phyloP scores from a whole-genome alignment of 2,329 filamentous ascomycete species.

The Xylaria sp. region DNA sequence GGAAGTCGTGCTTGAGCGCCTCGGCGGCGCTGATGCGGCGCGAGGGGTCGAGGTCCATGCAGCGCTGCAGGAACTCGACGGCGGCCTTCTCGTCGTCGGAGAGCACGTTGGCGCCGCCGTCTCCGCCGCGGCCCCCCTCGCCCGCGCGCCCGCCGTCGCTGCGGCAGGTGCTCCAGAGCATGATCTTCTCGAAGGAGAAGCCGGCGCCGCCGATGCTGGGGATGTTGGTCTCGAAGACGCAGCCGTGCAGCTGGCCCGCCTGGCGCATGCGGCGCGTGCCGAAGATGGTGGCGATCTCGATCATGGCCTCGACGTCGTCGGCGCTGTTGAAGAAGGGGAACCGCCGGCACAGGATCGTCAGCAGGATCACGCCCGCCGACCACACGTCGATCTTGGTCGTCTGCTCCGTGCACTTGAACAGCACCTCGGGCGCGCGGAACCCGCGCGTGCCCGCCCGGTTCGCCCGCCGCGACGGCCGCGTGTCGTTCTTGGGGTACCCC shows the following conservation, averaged over 20 bases:
- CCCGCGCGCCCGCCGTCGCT: conserved; percentile 80
- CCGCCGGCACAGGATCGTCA: conserved; percentile 89
- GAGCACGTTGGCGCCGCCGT: conserved; percentile 54
- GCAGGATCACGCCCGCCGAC: conserved; percentile 93
- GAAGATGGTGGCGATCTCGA: conserved; percentile 96
- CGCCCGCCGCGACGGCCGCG: conserved; percentile 81
- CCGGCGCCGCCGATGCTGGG: conserved; percentile 86
- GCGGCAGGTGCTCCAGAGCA: conserved; percentile 90
- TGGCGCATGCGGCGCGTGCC: conserved; percentile 82
- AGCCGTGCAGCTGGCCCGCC: conserved; percentile 82
- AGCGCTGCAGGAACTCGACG: conserved; percentile 69
- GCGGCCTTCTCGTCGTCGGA: conserved; percentile 71
- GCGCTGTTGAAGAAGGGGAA: conserved; percentile 99
- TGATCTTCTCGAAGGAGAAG: conserved; percentile 88
- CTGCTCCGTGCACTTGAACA: conserved; percentile 96
- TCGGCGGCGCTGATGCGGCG: conserved; percentile 75
- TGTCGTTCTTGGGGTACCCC: conserved; percentile 88
- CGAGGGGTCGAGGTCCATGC: conserved; percentile 75
- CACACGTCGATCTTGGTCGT: conserved; percentile 94
- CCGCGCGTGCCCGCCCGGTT: conserved; percentile 94
- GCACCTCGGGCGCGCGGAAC: conserved; percentile 92
- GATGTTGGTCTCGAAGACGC: conserved; percentile 89
- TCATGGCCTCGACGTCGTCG: conserved; percentile 97
- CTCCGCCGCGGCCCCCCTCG: conserved; percentile 63
- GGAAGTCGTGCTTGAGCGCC: conserved; percentile 73